Base-by-base conservation (phyloP, 257 asterid genomes). In the Plantago elongata region DNA sequence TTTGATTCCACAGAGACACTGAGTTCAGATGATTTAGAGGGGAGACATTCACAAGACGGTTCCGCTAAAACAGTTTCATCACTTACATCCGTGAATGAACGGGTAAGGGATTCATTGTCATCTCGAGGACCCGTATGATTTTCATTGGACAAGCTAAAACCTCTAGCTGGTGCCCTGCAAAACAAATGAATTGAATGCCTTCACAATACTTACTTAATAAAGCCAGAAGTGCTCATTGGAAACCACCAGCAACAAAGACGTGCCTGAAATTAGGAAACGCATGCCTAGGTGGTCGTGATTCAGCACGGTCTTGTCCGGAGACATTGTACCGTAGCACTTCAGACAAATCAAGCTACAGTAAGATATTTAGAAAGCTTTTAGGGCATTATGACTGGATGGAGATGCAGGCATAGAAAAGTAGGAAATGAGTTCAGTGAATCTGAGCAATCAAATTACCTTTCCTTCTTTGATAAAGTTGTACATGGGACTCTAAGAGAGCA, bases 241-340 rank as follows among this genome's bases (percentile, higher is more conserved):
- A 76, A 34, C 46, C 57, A 45, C 22, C 59, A 49, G 63, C 30
- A 63, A 45, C 46, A 45, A 40, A 68, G 12, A 54, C 50, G 60
- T 84, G 88, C 98, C 90, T 76, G 60, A 64, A 67, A 70, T 66
- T 54, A 69, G 76, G 74, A 73, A 64, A 66, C 73, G 67, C 67
- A 70, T 84, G 81, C 65, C 78, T 79, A 3, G 73, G 57, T 56
- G 78, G 64, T 64, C 54, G 63, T 56, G 74, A 66, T 72, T 81
- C 81, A 61, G 89, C 84, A 52, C 89, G 67, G 50, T 73, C 78
- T 72, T 92, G 98, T 44, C 97, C 98, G 27, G 98, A 92, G 65
- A 89, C 84, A 79, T 68, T 75, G 70, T 89, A 78, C 18, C 98
- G 88, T 52, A 91, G 72, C 60, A 88, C 74, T 61, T 74, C 84